Percentiles rank a stretch among this genome's conserved stretches.
Conservation (phyloP, 179 eudicot genomes). For the Spergularia azorica region DNA sequence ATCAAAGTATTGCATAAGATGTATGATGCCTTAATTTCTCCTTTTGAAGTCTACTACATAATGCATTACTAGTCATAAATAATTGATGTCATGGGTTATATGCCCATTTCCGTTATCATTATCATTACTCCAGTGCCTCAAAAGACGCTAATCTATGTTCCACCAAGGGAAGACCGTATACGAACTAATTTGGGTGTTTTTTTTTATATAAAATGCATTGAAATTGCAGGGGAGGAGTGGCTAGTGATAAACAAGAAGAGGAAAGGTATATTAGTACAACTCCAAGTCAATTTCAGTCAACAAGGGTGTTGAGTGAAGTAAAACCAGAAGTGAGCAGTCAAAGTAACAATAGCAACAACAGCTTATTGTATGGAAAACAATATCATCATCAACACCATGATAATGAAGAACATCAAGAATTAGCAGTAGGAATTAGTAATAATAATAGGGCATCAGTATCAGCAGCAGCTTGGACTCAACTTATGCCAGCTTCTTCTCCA, state of each 20-base stretch:
- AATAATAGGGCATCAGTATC: slow-evolving; percentile 28
- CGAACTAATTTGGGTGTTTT: neutral
- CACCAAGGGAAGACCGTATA: too few relatives aligned
- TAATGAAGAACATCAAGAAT: slow-evolving; percentile 37
- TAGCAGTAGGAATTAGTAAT: slow-evolving; percentile 32
- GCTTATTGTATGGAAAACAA: slow-evolving; percentile 30
- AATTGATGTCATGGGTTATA: neutral
- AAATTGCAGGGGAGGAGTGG: slow-evolving; percentile 49
- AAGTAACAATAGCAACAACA: slow-evolving; percentile 19
- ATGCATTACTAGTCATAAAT: too few relatives aligned
- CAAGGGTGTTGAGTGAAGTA: slow-evolving; percentile 39
- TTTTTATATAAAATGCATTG: neutral
- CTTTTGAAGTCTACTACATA: too few relatives aligned
- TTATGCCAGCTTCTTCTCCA: slow-evolving; percentile 61
- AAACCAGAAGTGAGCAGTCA: slow-evolving; percentile 46
- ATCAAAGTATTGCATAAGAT: too few relatives aligned
- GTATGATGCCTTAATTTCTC: too few relatives aligned
- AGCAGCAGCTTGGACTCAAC: slow-evolving; percentile 47
- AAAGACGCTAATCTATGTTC: too few relatives aligned
- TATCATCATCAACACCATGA: slow-evolving; percentile 19
- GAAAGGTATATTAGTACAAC: slow-evolving; percentile 34
- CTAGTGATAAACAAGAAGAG: slow-evolving; percentile 55
- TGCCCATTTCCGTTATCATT: neutral
- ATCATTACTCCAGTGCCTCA: neutral
- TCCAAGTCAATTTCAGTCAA: slow-evolving; percentile 38